Conservation (phyloP, 257 asterid genomes). For the Cinchona pubescens region DNA sequence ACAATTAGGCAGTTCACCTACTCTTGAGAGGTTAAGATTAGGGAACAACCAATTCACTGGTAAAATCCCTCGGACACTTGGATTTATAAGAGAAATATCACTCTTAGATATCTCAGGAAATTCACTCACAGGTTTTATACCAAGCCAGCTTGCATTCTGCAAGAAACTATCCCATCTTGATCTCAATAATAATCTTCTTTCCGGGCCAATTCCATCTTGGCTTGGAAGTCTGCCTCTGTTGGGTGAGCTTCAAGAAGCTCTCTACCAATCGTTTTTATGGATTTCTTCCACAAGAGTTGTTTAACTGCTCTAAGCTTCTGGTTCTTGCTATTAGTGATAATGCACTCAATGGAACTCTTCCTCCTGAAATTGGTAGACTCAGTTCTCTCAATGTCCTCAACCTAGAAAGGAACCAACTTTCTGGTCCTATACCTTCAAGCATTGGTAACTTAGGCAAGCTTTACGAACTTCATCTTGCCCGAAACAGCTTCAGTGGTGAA, state of each 20-base stretch:
- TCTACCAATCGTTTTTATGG: conserved; percentile 60
- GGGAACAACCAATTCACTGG: conserved; percentile 69
- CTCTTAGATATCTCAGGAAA: conserved; percentile 76
- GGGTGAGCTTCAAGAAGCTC: conserved; percentile 85
- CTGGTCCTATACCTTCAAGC: conserved; percentile 69
- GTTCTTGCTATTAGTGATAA: conserved; percentile 55
- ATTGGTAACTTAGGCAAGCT: conserved; percentile 63
- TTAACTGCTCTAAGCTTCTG: conserved; percentile 67
- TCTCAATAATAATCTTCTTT: conserved; percentile 63
- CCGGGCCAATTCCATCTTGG: conserved; percentile 76
- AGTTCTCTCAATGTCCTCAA: conserved; percentile 70
- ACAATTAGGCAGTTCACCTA: conserved; percentile 63
- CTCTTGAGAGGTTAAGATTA: conserved; percentile 69
- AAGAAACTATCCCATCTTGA: conserved; percentile 69
- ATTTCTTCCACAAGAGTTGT: conserved; percentile 53
- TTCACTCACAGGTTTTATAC: conserved; percentile 59
- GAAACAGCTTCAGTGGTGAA: conserved; percentile 64
- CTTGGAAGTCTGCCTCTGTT: conserved; percentile 66
- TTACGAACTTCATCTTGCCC: conserved; percentile 64
- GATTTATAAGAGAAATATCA: conserved; percentile 48
- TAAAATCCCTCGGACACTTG: conserved; percentile 67
- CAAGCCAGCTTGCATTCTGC: conserved; percentile 66
- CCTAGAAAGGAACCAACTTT: conserved; percentile 57
- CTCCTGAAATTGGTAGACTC: conserved; percentile 57
- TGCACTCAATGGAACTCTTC: conserved; percentile 61